Evolutionary conservation across 1,139 yeast genomes (phyloP).

Genomic region (Candida gigantensis): DNA sequence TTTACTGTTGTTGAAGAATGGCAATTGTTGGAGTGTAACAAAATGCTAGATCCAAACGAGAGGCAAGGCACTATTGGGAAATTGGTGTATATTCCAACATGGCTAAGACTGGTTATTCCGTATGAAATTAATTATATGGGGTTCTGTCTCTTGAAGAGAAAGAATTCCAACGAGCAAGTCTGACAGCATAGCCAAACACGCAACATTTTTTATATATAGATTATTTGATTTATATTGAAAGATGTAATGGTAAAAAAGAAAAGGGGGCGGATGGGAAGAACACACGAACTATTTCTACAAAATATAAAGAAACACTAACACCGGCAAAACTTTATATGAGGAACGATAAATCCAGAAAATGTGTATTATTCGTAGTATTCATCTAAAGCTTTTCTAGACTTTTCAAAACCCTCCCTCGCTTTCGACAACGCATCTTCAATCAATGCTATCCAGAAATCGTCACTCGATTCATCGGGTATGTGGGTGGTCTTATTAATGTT

Average conservation of each 20-base stretch:
- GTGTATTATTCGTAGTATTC: conserved; percentile 50
- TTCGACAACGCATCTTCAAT: conserved; percentile 56
- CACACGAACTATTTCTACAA: too few relatives aligned
- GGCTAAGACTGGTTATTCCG: conserved; percentile 22
- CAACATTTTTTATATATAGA: too few relatives aligned
- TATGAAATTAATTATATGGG: conserved; percentile 44
- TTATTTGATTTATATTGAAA: too few relatives aligned
- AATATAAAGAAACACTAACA: too few relatives aligned
- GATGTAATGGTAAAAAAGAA: too few relatives aligned
- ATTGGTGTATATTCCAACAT: conserved; percentile 45
- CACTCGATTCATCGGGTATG: conserved; percentile 23
- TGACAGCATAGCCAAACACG: background rate
- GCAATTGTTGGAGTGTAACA: conserved; percentile 43
- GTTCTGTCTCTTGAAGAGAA: conserved; percentile 38
- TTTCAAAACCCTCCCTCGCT: conserved; percentile 58
- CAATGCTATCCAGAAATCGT: conserved; percentile 50
- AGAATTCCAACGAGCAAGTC: background rate
- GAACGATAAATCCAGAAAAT: too few relatives aligned
- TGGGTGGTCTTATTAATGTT: conserved; percentile 1
- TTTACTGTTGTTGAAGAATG: conserved; percentile 28
- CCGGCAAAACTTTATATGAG: too few relatives aligned
- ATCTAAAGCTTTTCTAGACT: conserved; percentile 57
- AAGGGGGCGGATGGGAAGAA: too few relatives aligned
- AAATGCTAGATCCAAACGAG: conserved; percentile 51
- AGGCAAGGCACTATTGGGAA: conserved; percentile 45